Evolutionary conservation across 257 asterid species (phyloP).

Genomic region (Prunella vulgaris): DNA sequence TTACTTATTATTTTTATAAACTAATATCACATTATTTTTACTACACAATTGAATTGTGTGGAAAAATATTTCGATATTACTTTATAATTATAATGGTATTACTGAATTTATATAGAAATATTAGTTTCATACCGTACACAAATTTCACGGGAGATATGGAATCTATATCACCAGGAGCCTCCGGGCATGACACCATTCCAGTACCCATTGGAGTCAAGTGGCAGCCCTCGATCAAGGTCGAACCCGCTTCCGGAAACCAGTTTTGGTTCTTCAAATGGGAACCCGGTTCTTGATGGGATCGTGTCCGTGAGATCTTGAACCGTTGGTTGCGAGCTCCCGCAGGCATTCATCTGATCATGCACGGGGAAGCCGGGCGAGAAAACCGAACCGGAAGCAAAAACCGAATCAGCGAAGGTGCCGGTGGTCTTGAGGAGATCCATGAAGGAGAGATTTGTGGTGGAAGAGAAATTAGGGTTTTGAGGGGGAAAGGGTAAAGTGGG

Average conservation of each 20-base stretch:
- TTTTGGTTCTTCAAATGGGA: slow-evolving; percentile 51
- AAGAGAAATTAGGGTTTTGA: slow-evolving; percentile 28
- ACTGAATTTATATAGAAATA: too few relatives aligned
- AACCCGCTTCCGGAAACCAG: slow-evolving; percentile 16
- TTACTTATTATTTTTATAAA: too few relatives aligned
- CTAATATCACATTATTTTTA: too few relatives aligned
- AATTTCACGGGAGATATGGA: too few relatives aligned
- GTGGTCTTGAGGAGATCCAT: slow-evolving; percentile 28
- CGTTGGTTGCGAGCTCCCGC: slow-evolving; percentile 26
- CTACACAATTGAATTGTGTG: too few relatives aligned
- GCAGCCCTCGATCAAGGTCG: slow-evolving; percentile 33
- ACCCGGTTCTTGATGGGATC: slow-evolving; percentile 8
- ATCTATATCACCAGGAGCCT: slow-evolving; percentile 23
- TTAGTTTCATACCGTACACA: too few relatives aligned
- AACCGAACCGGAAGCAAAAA: background rate
- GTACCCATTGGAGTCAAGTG: slow-evolving; percentile 36
- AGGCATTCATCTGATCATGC: slow-evolving; percentile 36
- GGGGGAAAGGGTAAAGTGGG: slow-evolving; percentile 19
- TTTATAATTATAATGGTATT: too few relatives aligned
- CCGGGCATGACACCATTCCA: slow-evolving; percentile 62
- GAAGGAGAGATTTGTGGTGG: slow-evolving; percentile 2
- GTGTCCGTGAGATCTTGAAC: slow-evolving; percentile 5
- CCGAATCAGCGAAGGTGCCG: slow-evolving; percentile 1
- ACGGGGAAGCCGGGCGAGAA: slow-evolving; percentile 30
- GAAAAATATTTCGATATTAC: too few relatives aligned